Percentiles rank a stretch among this genome's conserved stretches.
Evolutionary conservation across 2,329 filamentous ascomycete genomes (phyloP).

Genomic region (Emericellopsis cladophorae): DNA sequence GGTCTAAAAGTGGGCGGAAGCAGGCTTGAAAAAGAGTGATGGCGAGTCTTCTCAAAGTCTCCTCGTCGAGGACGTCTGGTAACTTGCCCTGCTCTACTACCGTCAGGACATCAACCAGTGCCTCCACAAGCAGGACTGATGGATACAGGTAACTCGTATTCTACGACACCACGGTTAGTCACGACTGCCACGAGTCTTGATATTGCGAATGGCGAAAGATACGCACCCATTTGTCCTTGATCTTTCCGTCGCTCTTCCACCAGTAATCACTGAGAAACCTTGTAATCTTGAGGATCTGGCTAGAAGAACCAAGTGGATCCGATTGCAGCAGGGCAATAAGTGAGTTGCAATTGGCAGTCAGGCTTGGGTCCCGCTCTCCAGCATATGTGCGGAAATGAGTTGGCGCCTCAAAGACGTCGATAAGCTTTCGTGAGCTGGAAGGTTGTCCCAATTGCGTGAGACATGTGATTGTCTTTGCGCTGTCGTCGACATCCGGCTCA

Average conservation of each 20-base stretch:
- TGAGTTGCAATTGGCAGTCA: slow-evolving; percentile 7
- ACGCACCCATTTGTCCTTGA: slow-evolving; percentile 8
- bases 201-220: too few relatives aligned
- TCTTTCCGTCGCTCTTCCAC: slow-evolving; percentile 3
- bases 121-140: slow-evolving; percentile 4
- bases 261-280: slow-evolving; percentile 5
- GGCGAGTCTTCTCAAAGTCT: neutral
- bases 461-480: slow-evolving; percentile 4
- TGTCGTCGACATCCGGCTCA: slow-evolving; percentile 7
- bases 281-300: slow-evolving; percentile 5
- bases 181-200: too few relatives aligned
- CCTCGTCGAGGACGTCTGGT: slow-evolving; percentile 1
- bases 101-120: slow-evolving; percentile 1
- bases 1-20: slow-evolving; percentile 4
- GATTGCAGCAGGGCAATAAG: slow-evolving; percentile 4
- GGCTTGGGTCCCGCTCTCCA: slow-evolving; percentile 3
- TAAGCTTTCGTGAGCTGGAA: neutral
- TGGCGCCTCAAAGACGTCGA: slow-evolving; percentile 4
- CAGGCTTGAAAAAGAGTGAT: slow-evolving; percentile 5
- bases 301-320: neutral
- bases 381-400: slow-evolving; percentile 6
- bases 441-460: slow-evolving; percentile 3
- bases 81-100: slow-evolving; percentile 1
- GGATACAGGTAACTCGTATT: slow-evolving; percentile 5
- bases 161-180: neutral